These are phyloP conservation scores for Simplicillium sp. DNA, from an alignment of 2,329 filamentous ascomycete species.

Conservation along the genomic window DNA sequence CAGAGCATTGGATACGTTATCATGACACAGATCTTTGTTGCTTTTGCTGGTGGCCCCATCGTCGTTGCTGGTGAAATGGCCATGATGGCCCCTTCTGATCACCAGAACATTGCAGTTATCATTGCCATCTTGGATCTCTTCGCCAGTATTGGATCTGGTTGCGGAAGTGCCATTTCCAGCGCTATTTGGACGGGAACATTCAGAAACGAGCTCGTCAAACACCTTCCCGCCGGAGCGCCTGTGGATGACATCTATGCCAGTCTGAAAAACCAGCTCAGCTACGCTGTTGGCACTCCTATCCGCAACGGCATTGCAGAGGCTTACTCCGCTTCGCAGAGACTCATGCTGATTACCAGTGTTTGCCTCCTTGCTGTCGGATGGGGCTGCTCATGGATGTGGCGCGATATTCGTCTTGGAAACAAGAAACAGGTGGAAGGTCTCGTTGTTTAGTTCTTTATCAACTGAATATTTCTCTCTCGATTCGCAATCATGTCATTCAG, in stretches of 20 bases:
- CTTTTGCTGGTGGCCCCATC: slow-evolving; percentile 48
- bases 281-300: slow-evolving; percentile 36
- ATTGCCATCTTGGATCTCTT: slow-evolving; percentile 54
- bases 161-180: slow-evolving; percentile 50
- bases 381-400: slow-evolving; percentile 31
- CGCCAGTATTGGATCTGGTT: slow-evolving; percentile 48
- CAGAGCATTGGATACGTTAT: slow-evolving; percentile 43
- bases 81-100: slow-evolving; percentile 49
- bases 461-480: background rate
- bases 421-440: slow-evolving; percentile 29
- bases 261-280: slow-evolving; percentile 44
- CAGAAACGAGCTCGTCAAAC: slow-evolving; percentile 34
- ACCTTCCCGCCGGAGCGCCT: slow-evolving; percentile 35
- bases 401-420: slow-evolving; percentile 39
- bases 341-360: slow-evolving; percentile 40
- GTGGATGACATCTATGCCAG: slow-evolving; percentile 33
- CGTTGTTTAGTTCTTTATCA: too few species aligned
- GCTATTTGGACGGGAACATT: slow-evolving; percentile 58
- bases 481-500: background rate
- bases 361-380: slow-evolving; percentile 29
- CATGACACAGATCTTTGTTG: slow-evolving; percentile 54
- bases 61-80: slow-evolving; percentile 53
- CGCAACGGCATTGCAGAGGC: slow-evolving; percentile 49
- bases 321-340: slow-evolving; percentile 44
- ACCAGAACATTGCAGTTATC: slow-evolving; percentile 50